Base-by-base conservation (phyloP, 768 basidiomycete genomes). In the Mycena kentingensis region DNA sequence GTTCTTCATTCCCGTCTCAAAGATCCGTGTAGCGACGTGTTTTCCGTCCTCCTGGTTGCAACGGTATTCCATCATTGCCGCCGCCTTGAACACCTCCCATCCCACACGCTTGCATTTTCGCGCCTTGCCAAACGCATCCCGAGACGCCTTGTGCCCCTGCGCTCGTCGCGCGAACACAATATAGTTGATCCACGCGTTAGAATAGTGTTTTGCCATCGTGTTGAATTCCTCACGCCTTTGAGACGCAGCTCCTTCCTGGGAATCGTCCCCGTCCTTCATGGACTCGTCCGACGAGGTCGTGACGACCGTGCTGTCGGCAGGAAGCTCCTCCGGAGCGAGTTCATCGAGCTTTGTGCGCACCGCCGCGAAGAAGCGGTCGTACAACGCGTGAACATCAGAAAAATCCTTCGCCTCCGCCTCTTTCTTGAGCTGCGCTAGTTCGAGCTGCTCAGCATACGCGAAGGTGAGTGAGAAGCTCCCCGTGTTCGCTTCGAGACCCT, bases 11-110 rank as follows among this genome's bases (percentile, higher is more conserved):
- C 94, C 97, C 58, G 90, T 88, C 70, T 98, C 94, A 65, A 96
- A 98, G 53, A 98, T 95, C 41, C 93, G 81, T 39, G 85, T 89
- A 0, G 95, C 90, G 25, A 98, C 85, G 3, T 8, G 4, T 4
- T 81, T 71, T 53, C 77, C 80, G 55, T 81, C 82, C 41, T 90
- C 87, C 50, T n/a, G 89, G 36, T 58, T 51, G 63, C 87, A 90
- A 67, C 97, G 93, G 64, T 97, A 96, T 68, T 98, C 97, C 84
- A 96, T 90, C 61, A 95, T 66, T 0, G 97, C 97, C 49, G 91
- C 86, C 36, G 94, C 89, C 67, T 98, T 94, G 62, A 87, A 96
- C 0, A 93, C 88, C 63, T 95, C 89, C 97, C 97, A 98, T 15
- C 90, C 78, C 2, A 81, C 81, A 81, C 80, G 90, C 39, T 78